These are phyloP conservation scores for Rutstroemia sp. DNA, from an alignment of 2,329 filamentous ascomycete genomes.

Conservation along the genomic window DNA sequence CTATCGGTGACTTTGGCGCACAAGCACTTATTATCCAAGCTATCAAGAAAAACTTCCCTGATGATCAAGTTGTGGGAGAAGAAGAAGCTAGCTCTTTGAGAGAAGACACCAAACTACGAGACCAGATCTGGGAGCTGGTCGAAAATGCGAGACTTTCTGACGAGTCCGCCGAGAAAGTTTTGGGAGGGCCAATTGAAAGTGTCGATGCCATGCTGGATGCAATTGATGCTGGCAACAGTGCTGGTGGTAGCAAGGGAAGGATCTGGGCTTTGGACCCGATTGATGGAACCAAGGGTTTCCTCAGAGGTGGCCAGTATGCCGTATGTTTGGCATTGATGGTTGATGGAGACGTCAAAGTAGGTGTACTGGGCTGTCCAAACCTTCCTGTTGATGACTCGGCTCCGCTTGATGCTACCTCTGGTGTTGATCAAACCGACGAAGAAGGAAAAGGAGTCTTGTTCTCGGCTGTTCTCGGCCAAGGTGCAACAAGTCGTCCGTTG, in stretches of 20 bases:
- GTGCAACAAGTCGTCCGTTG: constrained; percentile 73
- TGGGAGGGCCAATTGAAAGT: constrained; percentile 62
- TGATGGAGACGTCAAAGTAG: constrained; percentile 88
- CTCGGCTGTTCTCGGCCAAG: constrained; percentile 71
- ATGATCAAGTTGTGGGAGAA: constrained; percentile 88
- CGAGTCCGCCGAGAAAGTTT: constrained; percentile 52
- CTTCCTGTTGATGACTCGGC: constrained; percentile 78
- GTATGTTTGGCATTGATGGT: constrained; percentile 89
- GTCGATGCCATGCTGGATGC: constrained; percentile 60
- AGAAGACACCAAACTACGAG: constrained; percentile 59
- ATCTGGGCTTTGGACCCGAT: constrained; percentile 98
- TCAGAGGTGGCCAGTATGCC: constrained; percentile 93
- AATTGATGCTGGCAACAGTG: constrained; percentile 61
- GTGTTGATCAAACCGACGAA: constrained; percentile 64
- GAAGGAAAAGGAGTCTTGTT: constrained; percentile 81
- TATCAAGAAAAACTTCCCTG: constrained; percentile 80
- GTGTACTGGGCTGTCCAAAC: constrained; percentile 92
- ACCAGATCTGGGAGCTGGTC: constrained; percentile 81
- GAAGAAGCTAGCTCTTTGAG: constrained; percentile 82
- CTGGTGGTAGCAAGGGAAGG: constrained; percentile 65
- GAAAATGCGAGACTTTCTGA: constrained; percentile 63
- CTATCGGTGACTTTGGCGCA: constrained; percentile 95
- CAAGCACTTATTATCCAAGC: constrained; percentile 94
- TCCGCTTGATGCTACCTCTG: constrained; percentile 63
- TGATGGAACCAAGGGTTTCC: constrained; percentile 95